Evolutionary conservation across 1,139 yeast species (phyloP).

Genomic region (Torulaspora pretoriensis): DNA sequence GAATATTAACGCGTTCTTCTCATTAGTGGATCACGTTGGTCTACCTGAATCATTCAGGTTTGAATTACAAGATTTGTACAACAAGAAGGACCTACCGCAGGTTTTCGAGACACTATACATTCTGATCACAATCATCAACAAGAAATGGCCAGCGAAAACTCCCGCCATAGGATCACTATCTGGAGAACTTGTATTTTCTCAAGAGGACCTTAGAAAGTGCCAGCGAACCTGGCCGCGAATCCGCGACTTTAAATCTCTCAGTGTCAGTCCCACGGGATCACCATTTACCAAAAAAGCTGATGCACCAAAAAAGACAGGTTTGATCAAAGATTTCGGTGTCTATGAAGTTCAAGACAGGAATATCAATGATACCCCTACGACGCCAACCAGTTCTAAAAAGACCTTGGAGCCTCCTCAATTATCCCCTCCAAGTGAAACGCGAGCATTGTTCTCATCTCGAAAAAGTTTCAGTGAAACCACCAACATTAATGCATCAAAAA

Average conservation of each 20-base stretch:
- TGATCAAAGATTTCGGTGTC: constrained; percentile 27
- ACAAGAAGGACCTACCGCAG: constrained; percentile 86
- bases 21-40: constrained; percentile 61
- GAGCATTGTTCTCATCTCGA: constrained; percentile 6
- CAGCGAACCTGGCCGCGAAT: constrained; percentile 51
- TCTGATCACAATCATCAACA: constrained; percentile 59
- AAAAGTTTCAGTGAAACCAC: neutral
- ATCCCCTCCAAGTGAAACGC: constrained; percentile 10
- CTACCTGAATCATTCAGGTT: constrained; percentile 86
- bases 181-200: constrained; percentile 58
- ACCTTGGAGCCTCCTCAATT: constrained; percentile 4
- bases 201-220: constrained; percentile 64
- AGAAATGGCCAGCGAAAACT: constrained; percentile 42
- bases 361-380: neutral
- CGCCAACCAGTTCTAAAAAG: constrained; percentile 5
- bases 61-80: constrained; percentile 89
- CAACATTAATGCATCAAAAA: constrained; percentile 4
- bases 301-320: constrained; percentile 12
- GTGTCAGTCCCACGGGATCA: constrained; percentile 17
- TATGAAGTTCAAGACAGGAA: constrained; percentile 3
- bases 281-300: constrained; percentile 8
- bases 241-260: constrained; percentile 53
- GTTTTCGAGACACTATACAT: constrained; percentile 94
- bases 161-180: constrained; percentile 64
- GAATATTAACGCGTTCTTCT: constrained; percentile 81